These are phyloP conservation scores for Fusarium praegraminearum DNA, from an alignment of 2,329 filamentous ascomycete genomes.

Conservation along the genomic window DNA sequence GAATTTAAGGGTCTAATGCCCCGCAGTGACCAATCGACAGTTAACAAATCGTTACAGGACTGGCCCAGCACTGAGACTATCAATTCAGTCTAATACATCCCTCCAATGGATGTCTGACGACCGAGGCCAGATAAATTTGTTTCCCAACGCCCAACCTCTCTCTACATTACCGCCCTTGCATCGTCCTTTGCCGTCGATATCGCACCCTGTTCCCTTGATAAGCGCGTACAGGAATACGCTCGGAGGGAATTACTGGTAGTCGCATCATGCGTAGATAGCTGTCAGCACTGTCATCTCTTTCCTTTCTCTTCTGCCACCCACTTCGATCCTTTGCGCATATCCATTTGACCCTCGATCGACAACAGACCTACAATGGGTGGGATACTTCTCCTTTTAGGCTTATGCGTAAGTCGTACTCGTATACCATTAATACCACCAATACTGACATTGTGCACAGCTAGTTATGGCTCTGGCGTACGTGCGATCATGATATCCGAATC, in stretches of 20 bases:
- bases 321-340: constrained; percentile 24
- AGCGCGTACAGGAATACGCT: constrained; percentile 12
- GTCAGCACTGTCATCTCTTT: constrained; percentile 13
- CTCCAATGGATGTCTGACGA: constrained; percentile 25
- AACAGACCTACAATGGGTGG: constrained; percentile 53
- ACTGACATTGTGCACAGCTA: constrained; percentile 54
- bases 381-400: constrained; percentile 55
- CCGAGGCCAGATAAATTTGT: constrained; percentile 43
- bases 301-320: constrained; percentile 15
- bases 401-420: constrained; percentile 53
- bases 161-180: constrained; percentile 30
- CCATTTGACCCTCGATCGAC: constrained; percentile 22
- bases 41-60: constrained; percentile 42
- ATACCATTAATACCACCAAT: constrained; percentile 12
- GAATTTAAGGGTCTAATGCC: constrained; percentile 37
- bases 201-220: constrained; percentile 13
- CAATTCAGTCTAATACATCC: constrained; percentile 26
- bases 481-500: constrained; percentile 16
- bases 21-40: constrained; percentile 45
- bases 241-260: constrained; percentile 7
- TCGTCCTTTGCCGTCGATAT: constrained; percentile 11
- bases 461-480: constrained; percentile 71
- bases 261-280: constrained; percentile 46
- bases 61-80: constrained; percentile 15
- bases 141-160: constrained; percentile 35